Conservation (phyloP, 352 stramenopile species). For the Pythium phragmiticola region DNA sequence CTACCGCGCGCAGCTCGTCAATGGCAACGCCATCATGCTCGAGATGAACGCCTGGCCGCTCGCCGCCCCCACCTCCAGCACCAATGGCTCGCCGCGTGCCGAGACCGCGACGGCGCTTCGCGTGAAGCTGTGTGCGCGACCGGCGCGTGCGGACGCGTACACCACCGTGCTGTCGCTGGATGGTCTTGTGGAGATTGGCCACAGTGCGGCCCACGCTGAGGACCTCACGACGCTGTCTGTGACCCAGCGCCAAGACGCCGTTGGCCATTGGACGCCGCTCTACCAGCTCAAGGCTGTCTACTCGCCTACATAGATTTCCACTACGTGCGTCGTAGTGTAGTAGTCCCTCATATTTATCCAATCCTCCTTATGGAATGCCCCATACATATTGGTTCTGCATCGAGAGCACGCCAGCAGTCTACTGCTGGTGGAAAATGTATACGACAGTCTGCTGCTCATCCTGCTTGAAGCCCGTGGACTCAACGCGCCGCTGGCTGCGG, state of each 20-base stretch:
- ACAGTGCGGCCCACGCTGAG: background rate
- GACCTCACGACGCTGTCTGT: constrained; percentile 4
- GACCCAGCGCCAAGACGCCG: constrained; percentile 3
- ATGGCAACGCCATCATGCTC: constrained; percentile 32
- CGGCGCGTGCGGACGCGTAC: constrained; percentile 7
- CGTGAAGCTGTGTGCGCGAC: constrained; percentile 18
- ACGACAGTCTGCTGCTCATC: too few relatives aligned
- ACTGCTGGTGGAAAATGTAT: too few relatives aligned
- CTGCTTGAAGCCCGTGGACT: too few relatives aligned
- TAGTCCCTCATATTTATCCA: constrained; percentile 8
- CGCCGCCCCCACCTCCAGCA: background rate
- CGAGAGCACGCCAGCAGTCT: too few relatives aligned
- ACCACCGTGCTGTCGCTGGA: constrained; percentile 11
- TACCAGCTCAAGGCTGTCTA: constrained; percentile 23
- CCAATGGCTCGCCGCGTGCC: background rate
- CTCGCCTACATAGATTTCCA: background rate
- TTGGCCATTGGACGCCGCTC: constrained; percentile 9
- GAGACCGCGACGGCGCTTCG: background rate
- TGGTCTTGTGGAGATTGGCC: constrained; percentile 14
- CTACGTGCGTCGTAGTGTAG: background rate
- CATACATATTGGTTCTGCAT: too few relatives aligned
- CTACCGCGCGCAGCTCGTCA: constrained; percentile 40
- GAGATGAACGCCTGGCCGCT: constrained; percentile 34
- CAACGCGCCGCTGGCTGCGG: too few relatives aligned
- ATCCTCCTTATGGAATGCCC: too few relatives aligned